These are phyloP conservation scores for Pestalotiopsis sp. DNA, from an alignment of 2,329 filamentous ascomycete species.

Conservation along the genomic window DNA sequence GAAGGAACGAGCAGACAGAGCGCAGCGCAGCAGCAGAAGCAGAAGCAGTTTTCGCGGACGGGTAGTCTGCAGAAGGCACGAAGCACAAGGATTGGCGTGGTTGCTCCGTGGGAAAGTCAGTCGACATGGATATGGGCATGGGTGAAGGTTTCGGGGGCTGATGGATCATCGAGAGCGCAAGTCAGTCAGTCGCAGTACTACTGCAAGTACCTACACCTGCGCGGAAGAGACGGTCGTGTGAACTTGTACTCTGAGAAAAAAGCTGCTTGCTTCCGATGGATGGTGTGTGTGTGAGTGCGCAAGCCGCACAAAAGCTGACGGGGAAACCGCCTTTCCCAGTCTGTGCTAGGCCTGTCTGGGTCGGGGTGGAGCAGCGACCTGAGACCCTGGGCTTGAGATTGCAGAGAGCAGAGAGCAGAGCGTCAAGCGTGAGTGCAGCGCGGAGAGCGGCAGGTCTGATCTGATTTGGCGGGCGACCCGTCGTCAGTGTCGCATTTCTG, in stretches of 20 bases:
- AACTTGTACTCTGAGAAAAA: background rate
- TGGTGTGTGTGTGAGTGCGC: background rate
- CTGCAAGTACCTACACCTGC: background rate
- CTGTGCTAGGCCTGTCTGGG: background rate
- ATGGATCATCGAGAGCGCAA: slow-evolving; percentile 10
- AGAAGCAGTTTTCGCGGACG: background rate
- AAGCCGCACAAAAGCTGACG: background rate
- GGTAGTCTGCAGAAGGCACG: background rate
- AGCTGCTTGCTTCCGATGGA: background rate
- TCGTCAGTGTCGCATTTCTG: background rate
- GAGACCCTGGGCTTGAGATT: background rate
- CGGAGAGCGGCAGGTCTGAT: background rate
- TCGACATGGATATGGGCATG: slow-evolving; percentile 1
- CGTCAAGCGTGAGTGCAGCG: background rate
- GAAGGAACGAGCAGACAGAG: background rate
- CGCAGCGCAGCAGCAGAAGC: background rate
- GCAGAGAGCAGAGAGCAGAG: background rate
- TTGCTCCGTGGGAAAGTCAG: slow-evolving; percentile 5
- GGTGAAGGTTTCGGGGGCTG: slow-evolving; percentile 8
- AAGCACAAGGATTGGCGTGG: slow-evolving; percentile 12
- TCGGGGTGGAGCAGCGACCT: background rate
- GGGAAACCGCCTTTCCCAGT: background rate
- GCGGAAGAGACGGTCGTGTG: background rate
- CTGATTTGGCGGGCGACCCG: background rate
- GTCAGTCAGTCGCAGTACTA: slow-evolving; percentile 8